phyloP scores from a whole-genome alignment of 2,329 filamentous ascomycete genomes.

The Neofusicoccum umdonicola region DNA sequence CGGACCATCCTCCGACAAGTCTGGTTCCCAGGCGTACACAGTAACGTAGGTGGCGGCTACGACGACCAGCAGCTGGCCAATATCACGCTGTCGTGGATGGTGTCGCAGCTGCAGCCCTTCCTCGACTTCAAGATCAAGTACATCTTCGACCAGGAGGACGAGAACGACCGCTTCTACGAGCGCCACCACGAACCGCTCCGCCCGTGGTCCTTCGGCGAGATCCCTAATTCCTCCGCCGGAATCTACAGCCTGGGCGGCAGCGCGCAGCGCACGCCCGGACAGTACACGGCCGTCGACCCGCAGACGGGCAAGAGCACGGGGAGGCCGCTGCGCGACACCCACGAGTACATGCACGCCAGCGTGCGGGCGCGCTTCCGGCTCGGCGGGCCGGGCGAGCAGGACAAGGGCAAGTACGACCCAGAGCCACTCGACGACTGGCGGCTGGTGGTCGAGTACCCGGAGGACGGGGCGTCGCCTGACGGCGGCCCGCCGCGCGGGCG shows the following conservation, averaged over 20 bases:
- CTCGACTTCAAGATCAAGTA: slow-evolving; percentile 50
- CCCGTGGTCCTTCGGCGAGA: slow-evolving; percentile 50
- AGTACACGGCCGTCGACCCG: slow-evolving; percentile 48
- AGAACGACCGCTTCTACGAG: slow-evolving; percentile 9
- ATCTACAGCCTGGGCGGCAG: slow-evolving; percentile 48
- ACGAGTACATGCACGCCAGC: slow-evolving; percentile 53
- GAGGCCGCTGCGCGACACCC: slow-evolving; percentile 47
- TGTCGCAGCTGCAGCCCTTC: slow-evolving; percentile 50
- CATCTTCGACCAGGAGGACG: slow-evolving; percentile 39
- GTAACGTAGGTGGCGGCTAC: slow-evolving; percentile 50
- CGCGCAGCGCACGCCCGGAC: slow-evolving; percentile 46
- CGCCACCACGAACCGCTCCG: slow-evolving; percentile 33
- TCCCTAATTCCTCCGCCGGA: slow-evolving; percentile 45
- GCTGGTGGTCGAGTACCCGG: slow-evolving; percentile 44
- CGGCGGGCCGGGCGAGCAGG: slow-evolving; percentile 46
- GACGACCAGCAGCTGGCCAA: slow-evolving; percentile 50
- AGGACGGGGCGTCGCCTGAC: slow-evolving; percentile 38
- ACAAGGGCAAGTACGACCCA: slow-evolving; percentile 46
- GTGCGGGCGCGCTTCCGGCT: slow-evolving; percentile 47
- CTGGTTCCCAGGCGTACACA: slow-evolving; percentile 50
- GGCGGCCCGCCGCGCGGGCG: background rate
- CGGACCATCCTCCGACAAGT: slow-evolving; percentile 39
- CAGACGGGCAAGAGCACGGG: slow-evolving; percentile 41
- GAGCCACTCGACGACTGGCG: slow-evolving; percentile 49
- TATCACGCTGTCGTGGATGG: slow-evolving; percentile 58